A percentile compares a stretch with the other conserved stretches of the same genome.
Evolutionary conservation across 257 asterid genomes (phyloP).

Genomic region (Gentiana straminea): DNA sequence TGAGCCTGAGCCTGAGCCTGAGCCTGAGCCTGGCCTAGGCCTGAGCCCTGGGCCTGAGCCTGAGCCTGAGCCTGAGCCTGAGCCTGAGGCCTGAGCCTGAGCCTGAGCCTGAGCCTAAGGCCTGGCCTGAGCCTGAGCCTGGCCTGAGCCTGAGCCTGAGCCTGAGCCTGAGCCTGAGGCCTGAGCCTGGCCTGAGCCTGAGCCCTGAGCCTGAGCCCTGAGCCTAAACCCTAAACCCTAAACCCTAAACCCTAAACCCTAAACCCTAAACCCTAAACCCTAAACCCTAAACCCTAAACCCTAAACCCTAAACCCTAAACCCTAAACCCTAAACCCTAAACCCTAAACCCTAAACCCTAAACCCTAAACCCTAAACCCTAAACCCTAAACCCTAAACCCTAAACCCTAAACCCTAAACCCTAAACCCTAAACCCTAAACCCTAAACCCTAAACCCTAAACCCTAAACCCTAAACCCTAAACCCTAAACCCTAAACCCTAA

Average conservation of each 20-base stretch:
- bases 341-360: no score
- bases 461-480: no score
- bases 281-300: constrained; percentile 5
- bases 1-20: neutral
- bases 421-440: no score
- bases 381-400: no score
- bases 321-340: no score
- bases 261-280: constrained; percentile 4
- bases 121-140: neutral
- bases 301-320: no score
- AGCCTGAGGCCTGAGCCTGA: no score
- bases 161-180: neutral
- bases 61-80: neutral
- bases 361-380: no score
- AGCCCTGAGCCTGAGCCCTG: constrained; percentile 5
- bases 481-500: no score
- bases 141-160: neutral
- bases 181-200: no score
- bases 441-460: no score
- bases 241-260: constrained; percentile 2
- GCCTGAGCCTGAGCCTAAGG: neutral
- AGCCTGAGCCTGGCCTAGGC: neutral
- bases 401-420: no score
- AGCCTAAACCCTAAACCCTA: constrained; percentile 3
- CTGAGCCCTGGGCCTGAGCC: neutral